Evolutionary conservation across 1,284 basidiomycete genomes (phyloP).

Genomic region (Ceratobasidium sp.): DNA sequence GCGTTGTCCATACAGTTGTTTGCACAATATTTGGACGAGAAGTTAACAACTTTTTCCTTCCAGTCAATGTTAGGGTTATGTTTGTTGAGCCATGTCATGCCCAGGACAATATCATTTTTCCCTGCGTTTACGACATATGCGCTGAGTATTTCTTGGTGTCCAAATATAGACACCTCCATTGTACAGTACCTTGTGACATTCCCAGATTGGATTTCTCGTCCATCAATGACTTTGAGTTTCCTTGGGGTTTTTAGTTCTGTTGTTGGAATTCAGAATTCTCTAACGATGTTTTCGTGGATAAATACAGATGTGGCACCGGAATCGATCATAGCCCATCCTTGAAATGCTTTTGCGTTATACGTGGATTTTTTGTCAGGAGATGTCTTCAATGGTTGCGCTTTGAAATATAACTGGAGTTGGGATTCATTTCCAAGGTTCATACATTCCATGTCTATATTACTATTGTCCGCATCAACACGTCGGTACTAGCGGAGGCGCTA

Average conservation of each 20-base stretch:
- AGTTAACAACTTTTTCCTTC: too few species aligned
- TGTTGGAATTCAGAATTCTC: not conserved
- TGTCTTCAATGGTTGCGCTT: too few species aligned
- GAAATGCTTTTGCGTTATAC: not conserved
- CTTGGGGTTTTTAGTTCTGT: not conserved
- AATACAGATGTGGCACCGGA: not conserved
- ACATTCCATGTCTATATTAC: not conserved
- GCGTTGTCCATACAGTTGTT: too few species aligned
- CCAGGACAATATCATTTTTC: too few species aligned
- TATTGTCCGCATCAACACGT: not conserved
- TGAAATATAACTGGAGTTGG: too few species aligned
- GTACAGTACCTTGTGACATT: not conserved
- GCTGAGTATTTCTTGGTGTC: not conserved
- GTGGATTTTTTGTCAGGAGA: constrained; percentile 1
- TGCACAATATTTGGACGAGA: too few species aligned
- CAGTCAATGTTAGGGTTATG: too few species aligned
- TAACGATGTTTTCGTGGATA: too few species aligned
- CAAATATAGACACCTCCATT: not conserved
- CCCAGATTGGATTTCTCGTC: not conserved
- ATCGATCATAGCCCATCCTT: not conserved
- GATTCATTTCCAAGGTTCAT: too few species aligned
- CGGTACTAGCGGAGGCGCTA: too few species aligned
- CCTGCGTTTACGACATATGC: constrained; percentile 5
- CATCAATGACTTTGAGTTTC: not conserved
- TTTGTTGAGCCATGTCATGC: too few species aligned